Evolutionary conservation across 1,284 basidiomycete genomes (phyloP).

Genomic region (Pisolithus thermaeus): DNA sequence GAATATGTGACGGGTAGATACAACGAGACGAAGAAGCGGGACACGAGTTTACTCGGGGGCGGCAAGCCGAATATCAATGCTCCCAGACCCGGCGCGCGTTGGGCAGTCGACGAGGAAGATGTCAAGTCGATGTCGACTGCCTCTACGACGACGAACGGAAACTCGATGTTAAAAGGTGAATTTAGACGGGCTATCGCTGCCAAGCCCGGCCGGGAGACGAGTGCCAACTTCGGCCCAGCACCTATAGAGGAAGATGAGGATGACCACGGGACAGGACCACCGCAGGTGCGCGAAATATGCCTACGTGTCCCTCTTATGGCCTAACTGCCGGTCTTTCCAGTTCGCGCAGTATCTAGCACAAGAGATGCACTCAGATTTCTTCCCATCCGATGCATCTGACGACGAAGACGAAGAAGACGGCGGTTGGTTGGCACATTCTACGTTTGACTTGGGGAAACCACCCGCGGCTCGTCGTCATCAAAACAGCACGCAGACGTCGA

Average conservation of each 20-base stretch:
- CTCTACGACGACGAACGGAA: slow-evolving; percentile 16
- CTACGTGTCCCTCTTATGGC: not conserved
- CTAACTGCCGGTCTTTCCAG: slow-evolving; percentile 30
- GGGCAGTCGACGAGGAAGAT: slow-evolving; percentile 73
- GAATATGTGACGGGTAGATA: slow-evolving; percentile 81
- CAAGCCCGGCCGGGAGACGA: slow-evolving; percentile 43
- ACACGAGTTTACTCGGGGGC: slow-evolving; percentile 78
- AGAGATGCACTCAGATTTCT: slow-evolving; percentile 61
- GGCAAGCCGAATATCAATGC: slow-evolving; percentile 61
- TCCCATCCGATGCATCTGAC: slow-evolving; percentile 52
- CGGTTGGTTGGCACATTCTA: slow-evolving; percentile 72
- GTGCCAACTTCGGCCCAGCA: slow-evolving; percentile 63
- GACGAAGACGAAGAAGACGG: slow-evolving; percentile 67
- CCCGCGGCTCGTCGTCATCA: slow-evolving; percentile 49
- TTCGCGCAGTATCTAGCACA: slow-evolving; percentile 71
- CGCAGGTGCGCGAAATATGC: slow-evolving; percentile 55
- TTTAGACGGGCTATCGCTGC: slow-evolving; percentile 47
- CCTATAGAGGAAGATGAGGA: slow-evolving; percentile 44
- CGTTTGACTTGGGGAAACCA: slow-evolving; percentile 55
- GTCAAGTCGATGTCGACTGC: slow-evolving; percentile 25
- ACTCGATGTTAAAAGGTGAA: slow-evolving; percentile 41
- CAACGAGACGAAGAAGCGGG: slow-evolving; percentile 79
- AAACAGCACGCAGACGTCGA: slow-evolving; percentile 45
- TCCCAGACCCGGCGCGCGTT: slow-evolving; percentile 34
- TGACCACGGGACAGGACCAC: slow-evolving; percentile 43